phyloP scores from a whole-genome alignment of 2,329 filamentous ascomycete species.

The Aspergillus thermomutatus region DNA sequence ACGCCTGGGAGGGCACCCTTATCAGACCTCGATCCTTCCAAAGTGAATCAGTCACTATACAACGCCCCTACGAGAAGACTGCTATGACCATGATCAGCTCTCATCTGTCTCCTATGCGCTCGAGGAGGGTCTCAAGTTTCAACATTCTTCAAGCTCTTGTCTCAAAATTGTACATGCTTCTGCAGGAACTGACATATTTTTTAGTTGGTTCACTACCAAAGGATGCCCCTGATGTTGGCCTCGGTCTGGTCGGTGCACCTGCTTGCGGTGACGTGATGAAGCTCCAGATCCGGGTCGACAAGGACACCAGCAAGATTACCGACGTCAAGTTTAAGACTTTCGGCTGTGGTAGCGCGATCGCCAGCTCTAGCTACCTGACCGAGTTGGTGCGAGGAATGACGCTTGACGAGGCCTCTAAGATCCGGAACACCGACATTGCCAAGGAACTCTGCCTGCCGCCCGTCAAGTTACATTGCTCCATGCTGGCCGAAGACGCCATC shows the following conservation, averaged over 20 bases:
- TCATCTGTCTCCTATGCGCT: background rate
- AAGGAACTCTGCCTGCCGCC: conserved; percentile 92
- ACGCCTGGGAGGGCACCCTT: background rate
- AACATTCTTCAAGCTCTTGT: background rate
- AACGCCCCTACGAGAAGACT: background rate
- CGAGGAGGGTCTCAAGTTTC: background rate
- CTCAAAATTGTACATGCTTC: background rate
- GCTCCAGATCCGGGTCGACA: conserved; percentile 88
- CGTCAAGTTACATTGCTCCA: conserved; percentile 87
- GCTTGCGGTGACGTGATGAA: conserved; percentile 94
- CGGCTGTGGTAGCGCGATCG: conserved; percentile 91
- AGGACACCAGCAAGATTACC: conserved; percentile 78
- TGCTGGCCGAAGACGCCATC: conserved; percentile 90
- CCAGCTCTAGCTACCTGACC: conserved; percentile 89
- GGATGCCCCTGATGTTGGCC: conserved; percentile 77
- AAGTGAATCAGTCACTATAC: background rate
- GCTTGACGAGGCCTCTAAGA: conserved; percentile 84
- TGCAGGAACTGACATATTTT: conserved; percentile 1
- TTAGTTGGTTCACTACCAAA: conserved; percentile 70
- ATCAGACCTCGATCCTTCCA: background rate
- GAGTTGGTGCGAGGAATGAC: conserved; percentile 96
- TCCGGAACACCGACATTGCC: conserved; percentile 97
- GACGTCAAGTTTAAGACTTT: conserved; percentile 99
- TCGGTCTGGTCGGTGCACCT: conserved; percentile 85
- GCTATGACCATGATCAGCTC: background rate